These are phyloP conservation scores for Ligustrum vulgare DNA, from an alignment of 257 asterid genomes.

Conservation along the genomic window DNA sequence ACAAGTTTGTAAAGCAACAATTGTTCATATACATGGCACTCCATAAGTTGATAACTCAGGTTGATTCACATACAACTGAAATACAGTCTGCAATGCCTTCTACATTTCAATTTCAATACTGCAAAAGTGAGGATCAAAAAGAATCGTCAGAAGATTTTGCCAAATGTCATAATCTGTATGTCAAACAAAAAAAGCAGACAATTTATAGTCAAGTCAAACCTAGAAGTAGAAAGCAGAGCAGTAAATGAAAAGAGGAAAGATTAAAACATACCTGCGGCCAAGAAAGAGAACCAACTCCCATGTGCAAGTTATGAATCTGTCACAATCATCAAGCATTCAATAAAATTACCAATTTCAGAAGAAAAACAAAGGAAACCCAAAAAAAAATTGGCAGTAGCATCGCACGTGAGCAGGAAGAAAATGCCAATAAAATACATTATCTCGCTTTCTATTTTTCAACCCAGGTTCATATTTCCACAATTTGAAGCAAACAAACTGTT, in stretches of 20 bases:
- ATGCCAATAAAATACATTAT: background rate
- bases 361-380: background rate
- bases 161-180: background rate
- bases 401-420: background rate
- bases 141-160: constrained; percentile 12
- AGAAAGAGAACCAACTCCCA: constrained; percentile 11
- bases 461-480: background rate
- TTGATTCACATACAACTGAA: constrained; percentile 12
- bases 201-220: background rate
- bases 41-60: constrained; percentile 24
- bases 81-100: constrained; percentile 20
- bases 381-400: background rate
- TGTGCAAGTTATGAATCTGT: constrained; percentile 38
- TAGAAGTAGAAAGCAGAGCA: background rate
- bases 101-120: constrained; percentile 20
- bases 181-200: background rate
- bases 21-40: constrained; percentile 26
- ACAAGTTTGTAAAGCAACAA: constrained; percentile 14
- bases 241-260: background rate
- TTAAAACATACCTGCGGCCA: constrained; percentile 23
- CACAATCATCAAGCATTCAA: constrained; percentile 1
- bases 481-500: background rate
- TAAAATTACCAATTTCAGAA: constrained; percentile 3
- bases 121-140: constrained; percentile 18
- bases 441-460: background rate